Percentiles rank a stretch among this genome's conserved stretches.
These are phyloP conservation scores for Mycena indigotica DNA, from an alignment of 768 basidiomycete species.

Conservation along the genomic window DNA sequence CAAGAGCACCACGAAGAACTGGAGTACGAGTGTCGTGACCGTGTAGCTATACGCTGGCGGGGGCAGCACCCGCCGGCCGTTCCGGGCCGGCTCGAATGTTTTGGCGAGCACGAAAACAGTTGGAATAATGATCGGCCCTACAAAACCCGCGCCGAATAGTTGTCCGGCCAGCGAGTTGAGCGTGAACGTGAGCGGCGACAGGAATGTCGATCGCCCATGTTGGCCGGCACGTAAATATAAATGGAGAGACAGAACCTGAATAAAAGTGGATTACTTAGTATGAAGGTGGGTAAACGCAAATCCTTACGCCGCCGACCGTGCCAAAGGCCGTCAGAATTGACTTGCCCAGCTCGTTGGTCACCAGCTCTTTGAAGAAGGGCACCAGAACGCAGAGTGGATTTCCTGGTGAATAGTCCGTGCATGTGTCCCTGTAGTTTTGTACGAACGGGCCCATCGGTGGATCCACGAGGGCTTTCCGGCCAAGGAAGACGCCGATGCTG, in stretches of 20 bases:
- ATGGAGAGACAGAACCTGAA: conserved; percentile 13
- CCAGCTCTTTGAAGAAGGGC: conserved; percentile 13
- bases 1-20: conserved; percentile 5
- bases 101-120: background rate
- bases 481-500: conserved; percentile 3
- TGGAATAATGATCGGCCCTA: conserved; percentile 10
- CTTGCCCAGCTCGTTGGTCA: conserved; percentile 14
- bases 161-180: conserved; percentile 6
- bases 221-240: conserved; percentile 3
- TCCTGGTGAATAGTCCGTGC: background rate
- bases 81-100: background rate
- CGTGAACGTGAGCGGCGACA: background rate
- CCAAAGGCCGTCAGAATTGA: conserved; percentile 9
- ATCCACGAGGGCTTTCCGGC: conserved; percentile 4
- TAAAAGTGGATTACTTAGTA: no score
- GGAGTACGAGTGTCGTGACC: background rate
- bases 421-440: background rate
- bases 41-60: conserved; percentile 5
- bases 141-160: conserved; percentile 7
- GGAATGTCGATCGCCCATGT: background rate
- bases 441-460: conserved; percentile 11
- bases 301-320: conserved; percentile 5
- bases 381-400: conserved; percentile 15
- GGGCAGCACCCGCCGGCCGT: background rate
- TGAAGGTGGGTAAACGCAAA: background rate